Evolutionary conservation across 1,284 basidiomycete species (phyloP).

Genomic region (Boletellus sp.): DNA sequence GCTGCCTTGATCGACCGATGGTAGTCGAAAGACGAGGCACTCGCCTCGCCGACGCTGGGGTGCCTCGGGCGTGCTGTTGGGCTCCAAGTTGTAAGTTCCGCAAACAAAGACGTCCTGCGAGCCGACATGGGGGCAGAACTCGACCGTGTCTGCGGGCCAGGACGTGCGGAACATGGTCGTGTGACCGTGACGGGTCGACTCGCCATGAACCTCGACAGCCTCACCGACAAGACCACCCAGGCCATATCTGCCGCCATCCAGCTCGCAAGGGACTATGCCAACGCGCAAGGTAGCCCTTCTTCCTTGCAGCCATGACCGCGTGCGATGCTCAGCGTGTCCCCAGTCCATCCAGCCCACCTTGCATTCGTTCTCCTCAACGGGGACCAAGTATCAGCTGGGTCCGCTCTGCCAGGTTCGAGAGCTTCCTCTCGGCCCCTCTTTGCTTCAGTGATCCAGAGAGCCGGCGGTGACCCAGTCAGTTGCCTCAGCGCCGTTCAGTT

Average conservation of each 20-base stretch:
- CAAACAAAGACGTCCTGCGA: slow-evolving; percentile 72
- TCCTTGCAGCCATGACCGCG: neutral
- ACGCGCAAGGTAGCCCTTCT: slow-evolving; percentile 60
- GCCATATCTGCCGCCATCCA: slow-evolving; percentile 68
- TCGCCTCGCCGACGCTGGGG: slow-evolving; percentile 53
- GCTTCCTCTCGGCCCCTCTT: slow-evolving; percentile 52
- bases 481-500: slow-evolving; percentile 5
- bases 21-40: slow-evolving; percentile 64
- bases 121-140: slow-evolving; percentile 76
- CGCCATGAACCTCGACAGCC: slow-evolving; percentile 61
- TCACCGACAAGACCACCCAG: slow-evolving; percentile 77
- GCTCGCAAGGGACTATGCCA: slow-evolving; percentile 78
- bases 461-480: slow-evolving; percentile 70
- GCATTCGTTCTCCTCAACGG: slow-evolving; percentile 76
- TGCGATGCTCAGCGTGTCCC: neutral
- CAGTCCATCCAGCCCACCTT: slow-evolving; percentile 75
- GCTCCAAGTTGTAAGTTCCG: slow-evolving; percentile 80
- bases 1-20: slow-evolving; percentile 1
- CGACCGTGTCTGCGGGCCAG: slow-evolving; percentile 86
- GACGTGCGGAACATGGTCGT: slow-evolving; percentile 56
- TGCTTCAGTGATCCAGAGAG: slow-evolving; percentile 70
- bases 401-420: slow-evolving; percentile 29
- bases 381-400: slow-evolving; percentile 31
- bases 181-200: slow-evolving; percentile 9
- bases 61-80: slow-evolving; percentile 5